These are phyloP conservation scores for Cornus florida DNA, from an alignment of 148 eudicot genomes.

Conservation along the genomic window DNA sequence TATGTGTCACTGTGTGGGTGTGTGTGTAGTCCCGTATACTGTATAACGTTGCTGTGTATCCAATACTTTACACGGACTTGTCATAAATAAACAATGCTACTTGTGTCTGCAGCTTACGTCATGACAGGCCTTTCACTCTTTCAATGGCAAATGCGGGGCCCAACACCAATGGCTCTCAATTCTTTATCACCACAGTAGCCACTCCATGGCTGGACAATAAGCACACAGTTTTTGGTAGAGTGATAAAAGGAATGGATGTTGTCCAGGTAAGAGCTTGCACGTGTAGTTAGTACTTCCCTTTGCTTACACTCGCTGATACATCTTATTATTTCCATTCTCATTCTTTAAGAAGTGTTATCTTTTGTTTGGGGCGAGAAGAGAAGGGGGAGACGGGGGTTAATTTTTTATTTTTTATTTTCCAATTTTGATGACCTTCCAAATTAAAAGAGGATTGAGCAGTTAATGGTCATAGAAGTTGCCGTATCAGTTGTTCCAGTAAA, in stretches of 20 bases:
- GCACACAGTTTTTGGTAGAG: slow-evolving; percentile 99
- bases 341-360: neutral
- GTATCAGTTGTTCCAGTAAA: neutral
- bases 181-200: slow-evolving; percentile 97
- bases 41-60: neutral
- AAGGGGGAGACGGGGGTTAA: neutral
- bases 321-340: neutral
- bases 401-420: neutral
- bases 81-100: neutral
- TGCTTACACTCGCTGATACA: neutral
- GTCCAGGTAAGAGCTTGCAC: slow-evolving; percentile 66
- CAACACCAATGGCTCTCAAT: slow-evolving; percentile 95
- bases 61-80: neutral
- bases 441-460: neutral
- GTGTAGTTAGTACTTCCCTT: neutral
- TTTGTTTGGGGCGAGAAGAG: neutral
- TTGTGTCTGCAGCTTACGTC: slow-evolving; percentile 73
- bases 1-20: neutral
- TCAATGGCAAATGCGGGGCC: slow-evolving; percentile 99
- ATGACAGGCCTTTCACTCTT: slow-evolving; percentile 95
- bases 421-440: neutral
- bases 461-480: neutral
- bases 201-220: slow-evolving; percentile 99
- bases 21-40: neutral
- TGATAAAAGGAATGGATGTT: slow-evolving; percentile 92